A percentile compares a stretch with the other conserved stretches of the same genome.
Evolutionary conservation across 148 eudicot genomes (phyloP).

Genomic region (Hydrangea macrophylla): DNA sequence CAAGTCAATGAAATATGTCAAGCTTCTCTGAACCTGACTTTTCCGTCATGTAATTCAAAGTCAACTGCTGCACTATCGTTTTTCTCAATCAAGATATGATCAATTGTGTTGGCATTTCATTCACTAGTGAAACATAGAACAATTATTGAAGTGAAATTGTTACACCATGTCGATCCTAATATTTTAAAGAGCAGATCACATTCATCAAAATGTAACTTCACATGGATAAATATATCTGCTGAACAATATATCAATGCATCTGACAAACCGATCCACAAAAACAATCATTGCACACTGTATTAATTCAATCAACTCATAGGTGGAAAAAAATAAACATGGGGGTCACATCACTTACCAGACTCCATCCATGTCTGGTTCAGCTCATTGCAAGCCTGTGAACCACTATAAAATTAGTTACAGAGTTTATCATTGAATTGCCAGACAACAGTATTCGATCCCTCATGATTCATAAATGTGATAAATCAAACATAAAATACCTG

Average conservation of each 20-base stretch:
- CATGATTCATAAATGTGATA: background rate
- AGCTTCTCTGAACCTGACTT: too few species aligned
- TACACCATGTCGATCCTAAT: constrained; percentile 1
- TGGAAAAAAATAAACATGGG: background rate
- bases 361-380: constrained; percentile 97
- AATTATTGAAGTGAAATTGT: background rate
- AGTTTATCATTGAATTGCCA: background rate
- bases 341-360: constrained; percentile 51
- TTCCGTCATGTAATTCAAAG: background rate
- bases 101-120: background rate
- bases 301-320: background rate
- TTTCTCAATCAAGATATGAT: background rate
- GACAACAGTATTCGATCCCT: background rate
- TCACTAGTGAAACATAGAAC: background rate
- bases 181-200: background rate
- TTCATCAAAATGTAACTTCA: background rate
- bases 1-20: background rate
- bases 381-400: constrained; percentile 88
- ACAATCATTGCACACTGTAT: background rate
- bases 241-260: background rate
- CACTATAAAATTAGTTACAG: constrained; percentile 11
- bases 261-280: background rate
- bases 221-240: background rate
- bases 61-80: background rate
- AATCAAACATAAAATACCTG: background rate